Conservation (phyloP, 2,329 filamentous ascomycete species). For the Hypoxylon sp. region DNA sequence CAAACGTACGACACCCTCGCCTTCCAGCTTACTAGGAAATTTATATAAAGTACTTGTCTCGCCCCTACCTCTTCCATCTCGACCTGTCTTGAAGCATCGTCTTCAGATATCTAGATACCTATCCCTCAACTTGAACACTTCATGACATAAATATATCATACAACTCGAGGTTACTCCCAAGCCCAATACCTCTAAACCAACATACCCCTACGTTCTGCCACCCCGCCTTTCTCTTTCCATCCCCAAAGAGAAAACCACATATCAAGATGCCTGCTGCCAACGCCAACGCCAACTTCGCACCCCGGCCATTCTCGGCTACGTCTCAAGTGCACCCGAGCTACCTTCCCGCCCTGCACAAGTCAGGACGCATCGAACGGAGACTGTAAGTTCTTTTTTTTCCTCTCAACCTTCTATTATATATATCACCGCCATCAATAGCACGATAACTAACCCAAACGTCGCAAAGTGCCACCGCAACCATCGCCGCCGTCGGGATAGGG, state of each 20-base stretch:
- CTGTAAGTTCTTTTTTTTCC: conserved; percentile 45
- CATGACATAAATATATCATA: neutral
- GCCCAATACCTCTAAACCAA: neutral
- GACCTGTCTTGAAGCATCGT: neutral
- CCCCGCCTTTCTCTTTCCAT: neutral
- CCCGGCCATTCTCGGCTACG: conserved; percentile 52
- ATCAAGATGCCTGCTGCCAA: conserved; percentile 29
- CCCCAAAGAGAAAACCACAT: neutral
- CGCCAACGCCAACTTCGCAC: conserved; percentile 20
- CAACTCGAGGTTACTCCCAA: neutral
- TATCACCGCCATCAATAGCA: conserved; percentile 4
- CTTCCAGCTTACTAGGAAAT: conserved; percentile 5
- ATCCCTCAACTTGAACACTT: neutral
- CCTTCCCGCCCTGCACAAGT: conserved; percentile 50
- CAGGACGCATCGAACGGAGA: conserved; percentile 48
- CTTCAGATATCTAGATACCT: neutral
- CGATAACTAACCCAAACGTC: conserved; percentile 37
- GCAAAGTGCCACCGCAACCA: conserved; percentile 49
- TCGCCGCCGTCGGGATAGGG: conserved; percentile 51
- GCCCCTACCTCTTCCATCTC: neutral
- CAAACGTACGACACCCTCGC: conserved; percentile 1
- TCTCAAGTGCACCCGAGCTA: conserved; percentile 52
- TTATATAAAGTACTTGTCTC: conserved; percentile 1
- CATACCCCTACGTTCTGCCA: neutral
- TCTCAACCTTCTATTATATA: neutral